phyloP scores from a whole-genome alignment of 2,329 filamentous ascomycete species.

The Cercospora sojina region DNA sequence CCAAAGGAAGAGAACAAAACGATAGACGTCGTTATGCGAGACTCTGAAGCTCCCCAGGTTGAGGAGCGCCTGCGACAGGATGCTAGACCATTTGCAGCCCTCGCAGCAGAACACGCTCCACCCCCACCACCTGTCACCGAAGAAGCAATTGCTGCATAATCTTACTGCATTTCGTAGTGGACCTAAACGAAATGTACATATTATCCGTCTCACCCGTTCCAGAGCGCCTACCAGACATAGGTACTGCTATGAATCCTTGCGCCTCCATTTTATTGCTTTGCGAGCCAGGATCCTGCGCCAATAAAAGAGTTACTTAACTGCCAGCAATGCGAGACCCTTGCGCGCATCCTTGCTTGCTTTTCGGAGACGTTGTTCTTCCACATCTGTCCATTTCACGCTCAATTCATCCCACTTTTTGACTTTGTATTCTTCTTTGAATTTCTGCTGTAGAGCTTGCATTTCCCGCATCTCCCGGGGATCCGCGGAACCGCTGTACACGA shows the following conservation, averaged over 20 bases:
- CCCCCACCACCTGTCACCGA: not conserved
- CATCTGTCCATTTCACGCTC: conserved; percentile 64
- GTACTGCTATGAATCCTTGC: not conserved
- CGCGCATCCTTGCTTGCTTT: conserved; percentile 57
- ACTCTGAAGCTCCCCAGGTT: conserved; percentile 8
- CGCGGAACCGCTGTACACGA: conserved; percentile 64
- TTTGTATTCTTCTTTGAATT: conserved; percentile 57
- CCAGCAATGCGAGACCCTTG: conserved; percentile 59
- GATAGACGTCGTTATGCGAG: conserved; percentile 23
- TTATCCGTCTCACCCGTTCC: not conserved
- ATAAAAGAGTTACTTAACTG: conserved; percentile 49
- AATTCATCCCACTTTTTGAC: conserved; percentile 64
- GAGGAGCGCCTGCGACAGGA: not conserved
- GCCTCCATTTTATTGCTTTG: not conserved
- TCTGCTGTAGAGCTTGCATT: conserved; percentile 57
- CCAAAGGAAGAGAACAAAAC: conserved; percentile 1
- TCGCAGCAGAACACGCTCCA: not conserved
- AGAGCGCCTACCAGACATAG: not conserved
- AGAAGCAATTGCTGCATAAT: conserved; percentile 8
- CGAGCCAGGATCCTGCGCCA: not conserved
- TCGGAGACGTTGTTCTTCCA: conserved; percentile 60
- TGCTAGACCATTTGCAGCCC: conserved; percentile 5
- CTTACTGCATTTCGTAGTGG: not conserved
- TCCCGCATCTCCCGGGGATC: conserved; percentile 59
- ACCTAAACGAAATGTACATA: conserved; percentile 3